Percentiles rank a stretch among this genome's conserved stretches.
phyloP scores from a whole-genome alignment of 306 rosid species.

The Adenanthera pavonina region DNA sequence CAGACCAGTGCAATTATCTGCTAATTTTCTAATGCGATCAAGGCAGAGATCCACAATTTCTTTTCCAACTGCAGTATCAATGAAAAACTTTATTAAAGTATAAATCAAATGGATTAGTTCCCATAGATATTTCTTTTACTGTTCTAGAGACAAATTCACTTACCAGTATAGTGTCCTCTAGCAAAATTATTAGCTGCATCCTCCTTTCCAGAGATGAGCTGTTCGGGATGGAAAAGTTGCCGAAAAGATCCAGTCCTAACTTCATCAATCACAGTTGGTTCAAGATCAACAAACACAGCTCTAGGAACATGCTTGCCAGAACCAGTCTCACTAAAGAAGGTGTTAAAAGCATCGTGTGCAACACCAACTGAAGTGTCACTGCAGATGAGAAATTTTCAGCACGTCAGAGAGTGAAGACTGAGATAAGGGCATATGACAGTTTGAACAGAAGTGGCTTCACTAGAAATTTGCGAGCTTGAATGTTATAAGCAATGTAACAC shows the following conservation, averaged over 20 bases:
- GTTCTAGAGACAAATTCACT: conserved; percentile 8
- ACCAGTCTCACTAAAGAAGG: conserved; percentile 97
- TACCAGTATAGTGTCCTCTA: conserved; percentile 91
- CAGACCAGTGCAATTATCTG: conserved; percentile 96
- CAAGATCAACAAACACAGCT: conserved; percentile 92
- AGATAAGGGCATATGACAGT: background rate
- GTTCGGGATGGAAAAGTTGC: conserved; percentile 96
- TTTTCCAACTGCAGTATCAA: conserved; percentile 62
- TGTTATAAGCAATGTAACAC: background rate
- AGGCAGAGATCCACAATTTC: conserved; percentile 98
- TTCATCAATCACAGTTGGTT: conserved; percentile 97
- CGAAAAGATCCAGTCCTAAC: conserved; percentile 83
- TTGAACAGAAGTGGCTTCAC: background rate
- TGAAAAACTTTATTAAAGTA: background rate
- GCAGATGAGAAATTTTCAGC: conserved; percentile 18
- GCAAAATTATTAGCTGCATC: conserved; percentile 99
- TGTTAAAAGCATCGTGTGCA: conserved; percentile 92
- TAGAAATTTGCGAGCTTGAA: background rate
- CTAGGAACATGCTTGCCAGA: conserved; percentile 96
- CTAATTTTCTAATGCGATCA: conserved; percentile 89
- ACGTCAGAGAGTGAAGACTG: background rate
- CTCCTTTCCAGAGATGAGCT: conserved; percentile 96
- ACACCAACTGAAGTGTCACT: conserved; percentile 74
- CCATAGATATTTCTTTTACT: background rate
- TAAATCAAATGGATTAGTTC: background rate